Base-by-base conservation (phyloP, 2,329 filamentous ascomycete species). In the Neoscytalidium dimidiatum region DNA sequence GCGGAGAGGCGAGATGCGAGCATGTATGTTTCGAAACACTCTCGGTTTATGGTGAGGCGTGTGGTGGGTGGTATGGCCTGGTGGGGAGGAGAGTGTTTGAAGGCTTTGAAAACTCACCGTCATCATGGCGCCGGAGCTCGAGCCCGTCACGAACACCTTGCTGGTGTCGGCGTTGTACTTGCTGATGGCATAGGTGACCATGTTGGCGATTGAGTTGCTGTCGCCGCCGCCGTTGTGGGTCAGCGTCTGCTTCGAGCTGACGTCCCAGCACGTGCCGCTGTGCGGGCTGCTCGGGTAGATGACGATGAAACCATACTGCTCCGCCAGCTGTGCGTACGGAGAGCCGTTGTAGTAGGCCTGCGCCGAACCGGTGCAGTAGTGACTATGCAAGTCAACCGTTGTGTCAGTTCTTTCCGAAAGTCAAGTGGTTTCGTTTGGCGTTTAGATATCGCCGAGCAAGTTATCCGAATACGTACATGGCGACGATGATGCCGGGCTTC, bases 261-360 rank as follows among this genome's bases (percentile, higher is more conserved):
- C 84, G 65, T 88, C 86, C 85, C 86, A 88, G 75, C 86, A 88
- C 76, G 78, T 77, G 6, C 78, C 84, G n/a, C 73, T 73, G 68
- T 84, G 82, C 0, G 84, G 83, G 2, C 81, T 82, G 68, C 81
- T 78, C 1, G 85, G 85, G 73, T 85, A 88, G 71, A 88, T 84
- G 66, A 85, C 80, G 63, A 89, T 86, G 74, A 85, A 88, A 43
- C 85, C 86, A 62, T 86, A 79, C 51, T 78, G 71, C 66, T 84
- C 82, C 5, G 86, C 83, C 11, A 86, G 76, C 1, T 78, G 77
- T 21, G 84, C 82, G 72, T 85, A 89, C 13, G 83, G 82, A 5
- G 83, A 84, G 33, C 78, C 79, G 3, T 71, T 72, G 73, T 82
- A 85, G 69, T 81, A 83, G 2, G 80, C 80, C 38, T 78, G 73